phyloP scores from a whole-genome alignment of 1,139 yeast species.

The Zhuliangozyma blackwelliae region DNA sequence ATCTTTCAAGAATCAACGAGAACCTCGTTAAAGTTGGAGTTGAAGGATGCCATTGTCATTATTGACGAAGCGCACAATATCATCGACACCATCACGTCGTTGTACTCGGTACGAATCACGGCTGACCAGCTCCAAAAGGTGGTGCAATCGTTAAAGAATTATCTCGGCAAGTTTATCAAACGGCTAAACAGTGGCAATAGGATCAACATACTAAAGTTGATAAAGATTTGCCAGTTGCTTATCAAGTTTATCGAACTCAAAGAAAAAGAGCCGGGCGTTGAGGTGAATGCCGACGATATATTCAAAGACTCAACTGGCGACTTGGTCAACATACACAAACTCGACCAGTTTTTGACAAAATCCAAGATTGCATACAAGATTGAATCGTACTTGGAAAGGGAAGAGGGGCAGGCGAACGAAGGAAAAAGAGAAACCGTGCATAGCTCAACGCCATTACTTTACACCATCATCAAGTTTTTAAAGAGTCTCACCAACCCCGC shows the following conservation, averaged over 20 bases:
- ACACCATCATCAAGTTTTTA: constrained; percentile 63
- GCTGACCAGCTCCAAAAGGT: constrained; percentile 43
- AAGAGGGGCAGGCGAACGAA: constrained; percentile 7
- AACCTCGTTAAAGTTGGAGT: constrained; percentile 51
- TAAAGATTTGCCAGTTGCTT: constrained; percentile 53
- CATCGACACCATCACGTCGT: constrained; percentile 67
- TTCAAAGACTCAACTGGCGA: constrained; percentile 63
- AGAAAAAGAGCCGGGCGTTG: constrained; percentile 45
- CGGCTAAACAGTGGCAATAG: constrained; percentile 73
- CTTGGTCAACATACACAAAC: constrained; percentile 61
- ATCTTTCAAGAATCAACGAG: constrained; percentile 65
- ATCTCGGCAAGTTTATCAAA: constrained; percentile 55
- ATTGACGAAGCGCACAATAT: constrained; percentile 94
- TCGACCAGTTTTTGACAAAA: constrained; percentile 58
- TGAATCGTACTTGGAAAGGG: constrained; percentile 60
- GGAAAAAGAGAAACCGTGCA: too few relatives aligned
- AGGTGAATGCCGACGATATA: constrained; percentile 48
- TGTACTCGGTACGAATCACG: constrained; percentile 62
- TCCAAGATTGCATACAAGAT: constrained; percentile 84
- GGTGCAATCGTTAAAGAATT: constrained; percentile 46
- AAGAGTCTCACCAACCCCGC: constrained; percentile 69
- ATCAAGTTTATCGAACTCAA: constrained; percentile 36
- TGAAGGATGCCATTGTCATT: constrained; percentile 64
- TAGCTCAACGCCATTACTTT: constrained; percentile 54
- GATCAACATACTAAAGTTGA: constrained; percentile 61